phyloP scores from a whole-genome alignment of 495 filamentous ascomycete genomes.

The Tuber aestivum region DNA sequence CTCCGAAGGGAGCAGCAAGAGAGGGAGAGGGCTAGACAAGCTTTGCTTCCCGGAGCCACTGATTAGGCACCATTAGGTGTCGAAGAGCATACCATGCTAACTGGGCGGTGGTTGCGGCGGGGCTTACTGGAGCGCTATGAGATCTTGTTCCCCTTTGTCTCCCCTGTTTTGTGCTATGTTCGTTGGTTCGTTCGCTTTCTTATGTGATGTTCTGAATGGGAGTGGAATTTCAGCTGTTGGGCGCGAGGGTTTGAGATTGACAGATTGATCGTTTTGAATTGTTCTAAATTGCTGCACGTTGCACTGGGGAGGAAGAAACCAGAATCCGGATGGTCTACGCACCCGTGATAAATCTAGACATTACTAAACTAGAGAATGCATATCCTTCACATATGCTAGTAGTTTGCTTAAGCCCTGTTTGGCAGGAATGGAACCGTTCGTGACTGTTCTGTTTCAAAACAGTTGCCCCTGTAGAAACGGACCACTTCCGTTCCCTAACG shows the following conservation, averaged over 20 bases:
- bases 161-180: background rate
- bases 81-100: background rate
- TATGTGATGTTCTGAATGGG: background rate
- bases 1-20: background rate
- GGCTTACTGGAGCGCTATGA: background rate
- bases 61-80: background rate
- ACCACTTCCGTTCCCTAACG: too few species aligned
- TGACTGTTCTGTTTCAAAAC: too few species aligned
- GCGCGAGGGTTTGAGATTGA: background rate
- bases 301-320: background rate
- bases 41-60: background rate
- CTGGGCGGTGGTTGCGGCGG: background rate
- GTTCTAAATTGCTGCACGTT: background rate
- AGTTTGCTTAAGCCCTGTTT: background rate
- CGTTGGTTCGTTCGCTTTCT: background rate
- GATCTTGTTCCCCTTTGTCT: background rate
- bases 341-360: background rate
- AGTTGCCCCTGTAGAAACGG: too few species aligned
- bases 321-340: background rate
- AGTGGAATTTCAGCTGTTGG: background rate
- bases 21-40: constrained; percentile 3
- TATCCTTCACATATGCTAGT: background rate
- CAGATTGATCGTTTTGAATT: background rate
- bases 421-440: too few species aligned
- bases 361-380: background rate